Evolutionary conservation across 2,329 filamentous ascomycete species (phyloP).

Genomic region (Aspergillus alliaceus): DNA sequence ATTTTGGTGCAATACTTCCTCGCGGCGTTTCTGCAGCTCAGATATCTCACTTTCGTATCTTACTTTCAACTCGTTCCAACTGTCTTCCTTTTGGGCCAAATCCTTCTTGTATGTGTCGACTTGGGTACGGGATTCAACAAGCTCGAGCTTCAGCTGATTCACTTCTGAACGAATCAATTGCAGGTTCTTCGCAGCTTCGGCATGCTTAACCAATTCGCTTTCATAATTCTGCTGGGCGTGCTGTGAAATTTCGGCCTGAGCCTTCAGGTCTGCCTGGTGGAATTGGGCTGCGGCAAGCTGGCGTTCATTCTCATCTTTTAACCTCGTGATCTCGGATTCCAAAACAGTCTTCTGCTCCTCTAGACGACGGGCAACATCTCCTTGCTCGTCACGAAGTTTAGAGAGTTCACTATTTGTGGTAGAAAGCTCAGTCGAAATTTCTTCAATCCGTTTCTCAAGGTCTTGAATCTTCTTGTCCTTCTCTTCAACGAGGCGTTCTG

Average conservation of each 20-base stretch:
- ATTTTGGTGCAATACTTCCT: constrained; percentile 87
- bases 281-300: constrained; percentile 77
- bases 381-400: constrained; percentile 74
- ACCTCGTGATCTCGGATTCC: constrained; percentile 73
- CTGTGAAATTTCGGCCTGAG: constrained; percentile 89
- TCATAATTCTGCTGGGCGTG: constrained; percentile 96
- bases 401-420: constrained; percentile 81
- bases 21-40: constrained; percentile 75
- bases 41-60: constrained; percentile 80
- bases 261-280: constrained; percentile 87
- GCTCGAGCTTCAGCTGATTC: constrained; percentile 77
- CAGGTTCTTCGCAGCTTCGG: constrained; percentile 84
- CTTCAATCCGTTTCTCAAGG: constrained; percentile 78
- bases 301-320: constrained; percentile 81
- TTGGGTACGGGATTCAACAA: constrained; percentile 73
- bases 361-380: constrained; percentile 67
- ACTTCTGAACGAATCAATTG: constrained; percentile 76
- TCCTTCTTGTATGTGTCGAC: constrained; percentile 81
- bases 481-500: constrained; percentile 70
- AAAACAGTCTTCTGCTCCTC: constrained; percentile 81
- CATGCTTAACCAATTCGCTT: constrained; percentile 89
- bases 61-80: constrained; percentile 80
- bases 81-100: constrained; percentile 76
- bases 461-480: constrained; percentile 80
- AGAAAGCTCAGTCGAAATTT: constrained; percentile 77